Conservation (phyloP, 2,329 filamentous ascomycete genomes). For the Ophiostoma tasmaniense region DNA sequence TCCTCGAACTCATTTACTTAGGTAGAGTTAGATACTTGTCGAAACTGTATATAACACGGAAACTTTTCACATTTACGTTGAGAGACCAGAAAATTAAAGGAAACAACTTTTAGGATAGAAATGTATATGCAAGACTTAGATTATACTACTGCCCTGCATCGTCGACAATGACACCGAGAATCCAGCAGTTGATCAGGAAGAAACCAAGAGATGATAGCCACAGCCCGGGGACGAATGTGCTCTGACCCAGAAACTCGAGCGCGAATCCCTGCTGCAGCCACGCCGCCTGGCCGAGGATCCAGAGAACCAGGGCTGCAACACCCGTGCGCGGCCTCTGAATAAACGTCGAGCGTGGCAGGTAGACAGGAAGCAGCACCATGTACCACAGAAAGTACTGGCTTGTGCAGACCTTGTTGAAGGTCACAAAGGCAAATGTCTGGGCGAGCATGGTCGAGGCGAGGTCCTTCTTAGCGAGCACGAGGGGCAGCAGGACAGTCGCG, state of each 20-base stretch:
- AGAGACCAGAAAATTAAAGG: not conserved
- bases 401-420: conserved; percentile 98
- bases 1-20: too few species aligned
- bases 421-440: conserved; percentile 94
- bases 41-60: too few species aligned
- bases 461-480: conserved; percentile 70
- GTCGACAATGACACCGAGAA: conserved; percentile 67
- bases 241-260: conserved; percentile 71
- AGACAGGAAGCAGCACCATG: conserved; percentile 83
- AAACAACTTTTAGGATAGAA: not conserved
- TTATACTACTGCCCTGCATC: conserved; percentile 39
- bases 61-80: not conserved
- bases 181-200: conserved; percentile 80
- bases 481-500: conserved; percentile 60
- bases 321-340: conserved; percentile 54
- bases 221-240: conserved; percentile 77
- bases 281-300: conserved; percentile 65
- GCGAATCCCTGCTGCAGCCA: conserved; percentile 70
- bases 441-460: conserved; percentile 79
- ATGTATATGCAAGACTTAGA: not conserved
- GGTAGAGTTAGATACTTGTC: too few species aligned
- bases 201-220: conserved; percentile 70
- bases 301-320: conserved; percentile 55
- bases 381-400: conserved; percentile 99
- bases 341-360: conserved; percentile 73